A percentile compares a stretch with the other conserved stretches of the same genome.
These are phyloP conservation scores for Lomentospora prolificans DNA, from an alignment of 2,329 filamentous ascomycete genomes.

Conservation along the genomic window DNA sequence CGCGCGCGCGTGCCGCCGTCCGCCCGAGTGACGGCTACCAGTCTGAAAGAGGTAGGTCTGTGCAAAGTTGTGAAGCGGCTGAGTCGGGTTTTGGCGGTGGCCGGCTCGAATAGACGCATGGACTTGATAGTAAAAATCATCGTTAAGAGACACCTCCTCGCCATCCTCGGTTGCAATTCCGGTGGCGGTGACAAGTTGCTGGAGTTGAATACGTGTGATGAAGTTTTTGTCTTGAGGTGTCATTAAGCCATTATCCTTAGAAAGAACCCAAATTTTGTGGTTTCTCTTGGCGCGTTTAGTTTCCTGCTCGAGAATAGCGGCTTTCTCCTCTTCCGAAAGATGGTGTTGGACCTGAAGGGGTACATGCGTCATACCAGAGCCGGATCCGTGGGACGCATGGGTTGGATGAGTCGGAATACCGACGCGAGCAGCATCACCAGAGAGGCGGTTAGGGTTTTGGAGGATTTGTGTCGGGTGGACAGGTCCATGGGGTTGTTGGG, in stretches of 20 bases:
- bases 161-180: conserved; percentile 75
- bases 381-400: conserved; percentile 43
- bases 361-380: conserved; percentile 21
- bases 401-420: conserved; percentile 16
- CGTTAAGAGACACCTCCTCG: conserved; percentile 69
- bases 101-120: conserved; percentile 89
- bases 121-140: conserved; percentile 99
- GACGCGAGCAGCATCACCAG: conserved; percentile 33
- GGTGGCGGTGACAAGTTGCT: conserved; percentile 88
- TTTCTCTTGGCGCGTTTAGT: conserved; percentile 93
- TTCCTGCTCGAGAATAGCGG: conserved; percentile 78
- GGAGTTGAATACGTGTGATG: conserved; percentile 93
- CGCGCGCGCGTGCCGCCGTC: conserved; percentile 66
- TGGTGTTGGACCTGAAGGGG: conserved; percentile 32
- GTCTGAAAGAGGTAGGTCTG: conserved; percentile 97
- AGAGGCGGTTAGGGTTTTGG: conserved; percentile 64
- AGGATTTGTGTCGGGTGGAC: conserved; percentile 63
- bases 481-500: conserved; percentile 28
- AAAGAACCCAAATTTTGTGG: conserved; percentile 91
- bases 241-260: conserved; percentile 94
- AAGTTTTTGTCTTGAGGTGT: conserved; percentile 99
- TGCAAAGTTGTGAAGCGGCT: conserved; percentile 90
- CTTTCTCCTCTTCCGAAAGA: conserved; percentile 79
- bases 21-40: conserved; percentile 67
- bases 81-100: conserved; percentile 80